Base-by-base conservation (phyloP, 2,329 filamentous ascomycete genomes). In the Alternaria conjuncta region DNA sequence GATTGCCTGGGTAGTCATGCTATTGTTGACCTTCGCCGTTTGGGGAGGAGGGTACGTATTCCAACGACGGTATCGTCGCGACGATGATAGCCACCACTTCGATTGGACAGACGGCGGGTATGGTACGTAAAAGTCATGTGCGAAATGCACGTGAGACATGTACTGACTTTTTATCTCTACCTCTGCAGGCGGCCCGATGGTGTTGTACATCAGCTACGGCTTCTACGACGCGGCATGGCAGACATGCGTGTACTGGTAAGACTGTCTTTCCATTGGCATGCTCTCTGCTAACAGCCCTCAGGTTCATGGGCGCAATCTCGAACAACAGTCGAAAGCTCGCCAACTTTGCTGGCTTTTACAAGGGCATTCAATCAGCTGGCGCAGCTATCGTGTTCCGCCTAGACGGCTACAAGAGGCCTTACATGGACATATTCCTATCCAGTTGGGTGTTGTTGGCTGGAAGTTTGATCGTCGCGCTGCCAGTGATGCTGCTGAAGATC, bases 221-320 rank as follows among this genome's bases (percentile, higher is more conserved):
- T 90, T 95, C 78, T 96, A 89, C 71, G 94, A 97, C 75, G 92
- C 94, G 49, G 87, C 89, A 55, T 97, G 93, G 90, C 94, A 97
- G 83, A 94, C 92, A 0, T 89, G 85, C 73, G 89, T 94, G 51
- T 97, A 97, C 84, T 97, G 94, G 94, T 87, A 78, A 74, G 83
- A 77, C 47, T 8, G 32, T 49, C 32, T 25, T 12, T 20, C 5
- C 6, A 43, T 49, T 9, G 30, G 15, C 4, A 3, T 11, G 9
- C 12, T 44, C 15, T 25, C 13, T 25, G 59, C 56, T 68, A 55
- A 70, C 44, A 3, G 4, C 6, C 25, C 9, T 65, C 63, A 91
- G 90, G 90, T 93, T 91, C 83, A 96, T 97, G 90, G 94, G 94
- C 54, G 89, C 94, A 8, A 86, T 97, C 41, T 94, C 91, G 75